These are phyloP conservation scores for Encephalitozoon hellem DNA, from an alignment of 371 early-diverging fungal species.

Conservation along the genomic window DNA sequence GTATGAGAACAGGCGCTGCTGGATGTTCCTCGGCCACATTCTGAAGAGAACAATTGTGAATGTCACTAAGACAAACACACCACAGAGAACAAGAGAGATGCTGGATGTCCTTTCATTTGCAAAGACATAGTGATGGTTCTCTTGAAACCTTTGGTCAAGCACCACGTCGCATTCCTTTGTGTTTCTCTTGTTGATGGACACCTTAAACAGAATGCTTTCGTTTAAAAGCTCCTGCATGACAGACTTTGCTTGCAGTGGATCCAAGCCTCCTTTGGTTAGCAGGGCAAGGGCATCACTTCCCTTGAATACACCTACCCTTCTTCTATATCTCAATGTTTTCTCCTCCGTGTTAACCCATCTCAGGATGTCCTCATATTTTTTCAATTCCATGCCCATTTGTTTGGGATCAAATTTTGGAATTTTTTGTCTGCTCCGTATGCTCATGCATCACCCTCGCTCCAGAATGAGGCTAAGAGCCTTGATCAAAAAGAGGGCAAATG, in stretches of 20 bases:
- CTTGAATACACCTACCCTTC: constrained; percentile 49
- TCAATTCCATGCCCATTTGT: not conserved
- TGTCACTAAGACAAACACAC: constrained; percentile 67
- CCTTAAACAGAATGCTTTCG: constrained; percentile 47
- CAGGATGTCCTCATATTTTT: constrained; percentile 24
- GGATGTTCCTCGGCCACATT: constrained; percentile 79
- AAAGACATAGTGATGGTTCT: constrained; percentile 76
- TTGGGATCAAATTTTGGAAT: not conserved
- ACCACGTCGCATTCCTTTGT: constrained; percentile 36
- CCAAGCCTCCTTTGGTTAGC: constrained; percentile 26
- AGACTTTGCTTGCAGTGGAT: constrained; percentile 19
- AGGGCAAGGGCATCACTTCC: constrained; percentile 38
- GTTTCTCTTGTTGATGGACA: constrained; percentile 21
- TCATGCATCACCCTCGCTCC: not conserved
- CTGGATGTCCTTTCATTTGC: constrained; percentile 76
- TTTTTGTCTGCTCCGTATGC: not conserved
- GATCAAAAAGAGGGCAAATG: not conserved
- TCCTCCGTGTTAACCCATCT: constrained; percentile 42
- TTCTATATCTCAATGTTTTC: constrained; percentile 47
- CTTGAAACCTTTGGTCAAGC: constrained; percentile 40
- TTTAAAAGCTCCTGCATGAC: constrained; percentile 42
- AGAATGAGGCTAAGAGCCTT: not conserved
- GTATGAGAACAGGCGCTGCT: constrained; percentile 73
- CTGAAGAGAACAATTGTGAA: constrained; percentile 89
- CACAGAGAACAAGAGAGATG: constrained; percentile 67